These are phyloP conservation scores for Calocera cornea DNA, from an alignment of 768 basidiomycete genomes.

Conservation along the genomic window DNA sequence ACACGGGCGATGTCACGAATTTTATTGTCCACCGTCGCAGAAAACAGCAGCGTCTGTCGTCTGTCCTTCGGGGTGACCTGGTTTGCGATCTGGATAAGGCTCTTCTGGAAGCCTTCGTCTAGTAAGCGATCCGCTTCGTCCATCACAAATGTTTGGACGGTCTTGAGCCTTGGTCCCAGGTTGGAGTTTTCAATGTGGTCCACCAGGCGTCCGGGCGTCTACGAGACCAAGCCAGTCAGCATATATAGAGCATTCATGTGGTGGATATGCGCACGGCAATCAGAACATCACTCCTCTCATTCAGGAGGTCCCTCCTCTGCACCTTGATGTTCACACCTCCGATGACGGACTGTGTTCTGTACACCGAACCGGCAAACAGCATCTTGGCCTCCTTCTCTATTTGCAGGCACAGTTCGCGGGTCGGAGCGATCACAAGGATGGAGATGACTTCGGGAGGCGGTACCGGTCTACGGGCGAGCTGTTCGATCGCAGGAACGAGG, in stretches of 20 bases:
- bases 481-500: conserved; percentile 28
- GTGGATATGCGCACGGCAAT: conserved; percentile 13
- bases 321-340: conserved; percentile 33
- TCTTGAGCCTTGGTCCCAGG: conserved; percentile 27
- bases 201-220: conserved; percentile 30
- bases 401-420: conserved; percentile 23
- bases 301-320: conserved; percentile 19
- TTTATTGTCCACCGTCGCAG: conserved; percentile 30
- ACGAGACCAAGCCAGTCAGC: conserved; percentile 12
- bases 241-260: conserved; percentile 20
- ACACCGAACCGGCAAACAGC: conserved; percentile 30
- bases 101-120: conserved; percentile 28
- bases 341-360: conserved; percentile 37
- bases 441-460: conserved; percentile 15
- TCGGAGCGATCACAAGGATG: conserved; percentile 28
- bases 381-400: conserved; percentile 18
- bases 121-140: conserved; percentile 33
- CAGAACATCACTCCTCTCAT: conserved; percentile 7
- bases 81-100: conserved; percentile 21
- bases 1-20: conserved; percentile 33
- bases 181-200: conserved; percentile 28
- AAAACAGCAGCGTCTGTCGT: conserved; percentile 31
- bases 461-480: conserved; percentile 17
- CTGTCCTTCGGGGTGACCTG: conserved; percentile 5
- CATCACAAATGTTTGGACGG: conserved; percentile 30